Percentiles rank a stretch among this genome's conserved stretches.
phyloP scores from a whole-genome alignment of 352 stramenopile genomes.

The Blastocystis sp. region DNA sequence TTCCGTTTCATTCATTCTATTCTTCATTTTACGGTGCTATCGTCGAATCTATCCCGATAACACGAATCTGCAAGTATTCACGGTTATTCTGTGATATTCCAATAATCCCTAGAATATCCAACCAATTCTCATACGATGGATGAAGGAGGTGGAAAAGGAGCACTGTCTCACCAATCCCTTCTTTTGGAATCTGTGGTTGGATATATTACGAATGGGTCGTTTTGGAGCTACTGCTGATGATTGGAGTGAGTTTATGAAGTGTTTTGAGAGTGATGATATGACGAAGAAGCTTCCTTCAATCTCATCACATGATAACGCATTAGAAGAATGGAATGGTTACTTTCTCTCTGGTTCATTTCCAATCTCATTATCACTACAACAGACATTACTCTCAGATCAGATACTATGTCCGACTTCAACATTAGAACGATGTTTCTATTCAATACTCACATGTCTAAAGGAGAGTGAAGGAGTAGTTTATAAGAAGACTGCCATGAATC shows the following conservation, averaged over 20 bases:
- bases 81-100: neutral
- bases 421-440: too few relatives aligned
- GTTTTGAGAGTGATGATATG: neutral
- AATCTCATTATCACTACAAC: too few relatives aligned
- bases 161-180: too few relatives aligned
- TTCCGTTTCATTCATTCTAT: neutral
- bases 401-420: too few relatives aligned
- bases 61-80: conserved; percentile 8
- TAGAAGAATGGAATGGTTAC: too few relatives aligned
- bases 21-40: neutral
- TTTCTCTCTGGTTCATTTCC: too few relatives aligned
- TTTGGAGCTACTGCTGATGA: conserved; percentile 36
- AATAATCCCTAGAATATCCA: neutral
- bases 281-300: neutral
- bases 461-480: neutral
- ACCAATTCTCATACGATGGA: neutral
- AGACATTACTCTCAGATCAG: neutral
- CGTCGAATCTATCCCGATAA: neutral
- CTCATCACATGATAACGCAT: too few relatives aligned
- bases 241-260: neutral
- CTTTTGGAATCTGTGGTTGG: neutral
- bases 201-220: neutral
- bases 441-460: neutral
- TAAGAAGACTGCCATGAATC: neutral
- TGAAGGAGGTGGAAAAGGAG: neutral